Base-by-base conservation (phyloP, 257 asterid species). In the Leptodermis oblonga region DNA sequence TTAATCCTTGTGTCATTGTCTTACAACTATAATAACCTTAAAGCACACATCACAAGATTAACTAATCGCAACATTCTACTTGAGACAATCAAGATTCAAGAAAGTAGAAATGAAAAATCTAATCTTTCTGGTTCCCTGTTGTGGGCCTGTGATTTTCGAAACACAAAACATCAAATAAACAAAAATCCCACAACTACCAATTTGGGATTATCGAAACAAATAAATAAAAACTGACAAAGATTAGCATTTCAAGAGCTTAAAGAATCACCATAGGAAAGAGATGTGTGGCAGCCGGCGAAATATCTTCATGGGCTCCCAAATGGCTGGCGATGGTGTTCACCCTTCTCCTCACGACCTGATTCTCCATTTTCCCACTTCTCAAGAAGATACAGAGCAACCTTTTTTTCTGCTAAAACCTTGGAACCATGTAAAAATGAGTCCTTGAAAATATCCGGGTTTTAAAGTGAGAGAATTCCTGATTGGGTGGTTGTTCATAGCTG, bases 201-300 rank as follows among this genome's bases (percentile, higher is more conserved):
- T 31, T 51, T 55, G 11, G 8, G 51, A 36, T 28, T 67, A 23
- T 61, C 62, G 20, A 54, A 36, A 22, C 30, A 68, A 60, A 13
- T 7, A 14, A n/a, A 1, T 52, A 52, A 6, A 22, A 7, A 46
- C 1, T n/a, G 12, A 14, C 15, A 45, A 8, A 17, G 5, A 18
- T 7, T 12, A 13, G 31, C 5, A 28, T 23, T 37, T 43, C 28
- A 15, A 10, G 41, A 67, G 37, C 7, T 49, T 4, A 18, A 7
- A 64, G 54, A 37, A 73, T 34, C 73, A 88, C 96, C 96, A 88
- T 83, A 67, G 97, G 96, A 68, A 88, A 84, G 52, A 90, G 65
- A 73, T 85, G 96, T 14, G 96, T 74, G 22, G 95, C 89, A 69
- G 90, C 33, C 33, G 96, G 82, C 20, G 95, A 84, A 52, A 90